Base-by-base conservation (phyloP, 164 flowering plant species). In the Chloranthus sessilifolius region DNA sequence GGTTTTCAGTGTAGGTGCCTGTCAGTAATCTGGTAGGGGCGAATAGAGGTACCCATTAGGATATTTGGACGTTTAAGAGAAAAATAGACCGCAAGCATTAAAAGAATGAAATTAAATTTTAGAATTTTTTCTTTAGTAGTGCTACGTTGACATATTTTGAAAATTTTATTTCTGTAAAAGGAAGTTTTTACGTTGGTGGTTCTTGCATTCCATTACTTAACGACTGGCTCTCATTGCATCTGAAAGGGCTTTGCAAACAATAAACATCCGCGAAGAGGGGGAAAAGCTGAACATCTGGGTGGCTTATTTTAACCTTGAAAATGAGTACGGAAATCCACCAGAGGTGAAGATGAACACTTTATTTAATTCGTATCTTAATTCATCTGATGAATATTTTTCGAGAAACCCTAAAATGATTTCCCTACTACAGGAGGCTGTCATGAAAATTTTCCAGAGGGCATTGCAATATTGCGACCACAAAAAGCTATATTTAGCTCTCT, bases 371-470 rank as follows among this genome's bases (percentile, higher is more conserved):
- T n/a, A n/a, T n/a, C n/a, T n/a, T n/a, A n/a, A n/a, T n/a, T n/a
- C n/a, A n/a, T n/a, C n/a, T n/a, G n/a, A n/a, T n/a, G n/a, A n/a
- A n/a, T n/a, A n/a, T n/a, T n/a, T n/a, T n/a, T n/a, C n/a, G n/a
- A n/a, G n/a, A n/a, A 2, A 16, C n/a, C 37, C 2, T 3, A 11
- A 29, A 11, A 17, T 29, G 12, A 14, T 34, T 75, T 42, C n/a
- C n/a, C n/a, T n/a, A n/a, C n/a, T n/a, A n/a, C 76, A 91, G 98
- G 95, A 80, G 54, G 86, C 98, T 61, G 90, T 91, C 19, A 15
- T 3, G 33, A 83, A 76, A 52, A 44, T 73, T n/a, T 85, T 91
- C 63, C 67, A 83, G 50, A 82, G 88, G 60, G 96, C 98, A 22
- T 53, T 83, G 59, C 96, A 85, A 67, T 82, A 67, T 56, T 81